Evolutionary conservation across 352 stramenopile genomes (phyloP).

Genomic region (Globisporangium nodosum): DNA sequence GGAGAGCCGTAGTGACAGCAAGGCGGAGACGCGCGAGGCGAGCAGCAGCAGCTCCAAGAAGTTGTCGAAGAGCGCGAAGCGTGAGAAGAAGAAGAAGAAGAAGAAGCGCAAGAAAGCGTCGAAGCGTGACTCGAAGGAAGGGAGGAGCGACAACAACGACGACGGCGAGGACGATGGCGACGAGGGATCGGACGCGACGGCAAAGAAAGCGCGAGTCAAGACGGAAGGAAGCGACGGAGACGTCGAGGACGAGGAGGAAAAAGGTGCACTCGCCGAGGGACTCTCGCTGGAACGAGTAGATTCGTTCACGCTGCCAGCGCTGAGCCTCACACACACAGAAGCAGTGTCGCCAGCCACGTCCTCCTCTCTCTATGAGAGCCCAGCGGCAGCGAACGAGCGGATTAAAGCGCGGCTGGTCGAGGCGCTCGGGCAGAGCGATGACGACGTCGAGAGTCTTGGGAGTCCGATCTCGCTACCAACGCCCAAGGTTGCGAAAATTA

Average conservation of each 20-base stretch:
- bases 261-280: not conserved
- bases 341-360: constrained; percentile 17
- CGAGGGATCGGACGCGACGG: not conserved
- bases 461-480: constrained; percentile 10
- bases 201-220: not conserved
- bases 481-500: not conserved
- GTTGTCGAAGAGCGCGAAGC: constrained; percentile 28
- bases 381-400: constrained; percentile 30
- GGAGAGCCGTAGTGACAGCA: constrained; percentile 16
- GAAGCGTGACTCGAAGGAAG: constrained; percentile 18
- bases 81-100: constrained; percentile 46
- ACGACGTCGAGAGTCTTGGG: constrained; percentile 27
- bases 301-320: not conserved
- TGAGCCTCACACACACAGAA: constrained; percentile 4
- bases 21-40: constrained; percentile 4
- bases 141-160: constrained; percentile 14
- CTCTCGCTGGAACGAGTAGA: constrained; percentile 6
- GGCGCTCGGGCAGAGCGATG: constrained; percentile 44
- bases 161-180: constrained; percentile 17
- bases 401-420: constrained; percentile 49
- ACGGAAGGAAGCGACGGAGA: constrained; percentile 5
- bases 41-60: constrained; percentile 22
- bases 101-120: constrained; percentile 56
- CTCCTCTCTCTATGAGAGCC: constrained; percentile 37
- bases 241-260: constrained; percentile 12